Evolutionary conservation across 306 rosid species (phyloP).

Genomic region (Medicago lupulina): DNA sequence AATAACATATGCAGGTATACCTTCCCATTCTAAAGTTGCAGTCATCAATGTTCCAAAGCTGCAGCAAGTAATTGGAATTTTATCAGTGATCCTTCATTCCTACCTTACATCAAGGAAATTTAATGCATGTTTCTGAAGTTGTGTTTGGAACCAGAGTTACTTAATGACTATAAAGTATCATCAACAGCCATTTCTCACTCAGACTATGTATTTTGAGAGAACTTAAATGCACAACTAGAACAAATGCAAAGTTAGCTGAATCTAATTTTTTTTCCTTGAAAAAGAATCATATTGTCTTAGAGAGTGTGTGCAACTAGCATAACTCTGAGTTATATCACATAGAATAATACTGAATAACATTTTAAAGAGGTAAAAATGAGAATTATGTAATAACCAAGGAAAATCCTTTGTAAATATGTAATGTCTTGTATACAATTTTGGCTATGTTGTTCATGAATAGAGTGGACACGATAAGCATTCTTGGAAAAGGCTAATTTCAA

Average conservation of each 20-base stretch:
- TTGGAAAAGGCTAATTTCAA: conserved; percentile 3
- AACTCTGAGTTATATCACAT: background rate
- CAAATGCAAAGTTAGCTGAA: no score
- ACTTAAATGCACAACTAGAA: no score
- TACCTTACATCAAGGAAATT: background rate
- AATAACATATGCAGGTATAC: conserved; percentile 76
- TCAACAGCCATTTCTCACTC: no score
- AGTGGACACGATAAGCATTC: background rate
- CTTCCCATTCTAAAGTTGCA: conserved; percentile 86
- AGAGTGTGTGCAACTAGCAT: no score
- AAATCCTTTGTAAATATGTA: background rate
- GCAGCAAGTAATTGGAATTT: background rate
- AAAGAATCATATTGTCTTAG: no score
- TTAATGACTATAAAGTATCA: no score
- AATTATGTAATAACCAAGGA: background rate
- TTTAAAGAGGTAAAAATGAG: no score
- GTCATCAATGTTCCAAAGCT: conserved; percentile 97
- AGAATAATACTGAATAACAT: no score
- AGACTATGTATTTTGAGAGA: no score
- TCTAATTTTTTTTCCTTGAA: no score
- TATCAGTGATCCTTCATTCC: background rate
- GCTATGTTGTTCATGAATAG: no score
- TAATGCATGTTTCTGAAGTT: background rate
- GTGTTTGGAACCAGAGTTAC: no score
- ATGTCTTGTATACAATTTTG: background rate